A percentile compares a stretch with the other conserved stretches of the same genome.
These are phyloP conservation scores for Tricholoma sp. DNA, from an alignment of 768 basidiomycete species.

Conservation along the genomic window DNA sequence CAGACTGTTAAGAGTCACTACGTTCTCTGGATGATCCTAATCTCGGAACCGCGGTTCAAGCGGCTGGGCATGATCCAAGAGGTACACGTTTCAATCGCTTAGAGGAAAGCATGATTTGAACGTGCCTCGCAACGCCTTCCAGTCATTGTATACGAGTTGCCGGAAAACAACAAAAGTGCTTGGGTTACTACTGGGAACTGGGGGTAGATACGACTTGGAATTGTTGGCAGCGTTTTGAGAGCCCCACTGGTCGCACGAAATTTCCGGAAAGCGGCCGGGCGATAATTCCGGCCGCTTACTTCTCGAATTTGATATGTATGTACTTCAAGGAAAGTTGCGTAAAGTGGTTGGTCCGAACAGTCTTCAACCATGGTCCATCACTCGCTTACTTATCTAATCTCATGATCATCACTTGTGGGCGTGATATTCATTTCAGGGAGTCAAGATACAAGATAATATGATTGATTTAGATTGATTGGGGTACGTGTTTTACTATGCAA, in stretches of 20 bases:
- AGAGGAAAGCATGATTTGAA: background rate
- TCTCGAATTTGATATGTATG: too few species aligned
- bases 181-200: too few species aligned
- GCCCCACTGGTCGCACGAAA: too few species aligned
- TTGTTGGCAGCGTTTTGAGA: too few species aligned
- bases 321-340: background rate
- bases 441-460: background rate
- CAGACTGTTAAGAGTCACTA: background rate
- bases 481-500: background rate
- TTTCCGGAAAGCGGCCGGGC: too few species aligned
- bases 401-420: background rate
- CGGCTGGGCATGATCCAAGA: slow-evolving; percentile 1
- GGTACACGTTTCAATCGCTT: slow-evolving; percentile 3
- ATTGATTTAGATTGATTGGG: background rate
- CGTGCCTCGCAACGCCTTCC: background rate
- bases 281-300: too few species aligned
- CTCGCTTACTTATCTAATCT: background rate
- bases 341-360: background rate
- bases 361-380: background rate
- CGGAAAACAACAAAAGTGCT: background rate
- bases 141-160: background rate
- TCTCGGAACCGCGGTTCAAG: background rate
- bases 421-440: background rate
- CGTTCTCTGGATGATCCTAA: background rate
- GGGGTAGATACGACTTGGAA: too few species aligned